Evolutionary conservation across 345 rosid genomes (phyloP).

Genomic region (Trapa incisa): DNA sequence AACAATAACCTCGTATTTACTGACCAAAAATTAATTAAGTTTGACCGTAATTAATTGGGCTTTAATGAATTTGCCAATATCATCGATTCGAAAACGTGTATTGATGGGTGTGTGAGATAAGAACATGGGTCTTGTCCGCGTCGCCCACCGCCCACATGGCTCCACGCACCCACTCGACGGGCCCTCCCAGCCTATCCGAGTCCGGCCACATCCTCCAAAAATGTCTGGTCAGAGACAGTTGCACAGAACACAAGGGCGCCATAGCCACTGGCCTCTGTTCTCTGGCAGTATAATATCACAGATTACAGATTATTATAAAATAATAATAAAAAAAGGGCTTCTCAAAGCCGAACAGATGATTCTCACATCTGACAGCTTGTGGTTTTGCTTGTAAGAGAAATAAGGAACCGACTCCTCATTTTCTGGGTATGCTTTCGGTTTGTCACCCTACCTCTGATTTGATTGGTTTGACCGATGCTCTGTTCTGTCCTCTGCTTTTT

Average conservation of each 20-base stretch:
- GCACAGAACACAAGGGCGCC: slow-evolving; percentile 2
- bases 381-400: not conserved
- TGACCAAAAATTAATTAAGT: too few relatives aligned
- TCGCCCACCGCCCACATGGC: not conserved
- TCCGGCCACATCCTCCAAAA: not conserved
- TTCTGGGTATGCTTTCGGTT: not conserved
- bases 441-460: not conserved
- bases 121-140: not conserved
- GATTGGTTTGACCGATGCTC: slow-evolving; percentile 1
- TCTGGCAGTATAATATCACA: not conserved
- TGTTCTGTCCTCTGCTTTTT: not conserved
- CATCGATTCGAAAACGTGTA: not conserved
- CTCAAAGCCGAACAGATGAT: not conserved
- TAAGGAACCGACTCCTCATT: slow-evolving; percentile 1
- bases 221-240: not conserved
- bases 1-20: too few relatives aligned
- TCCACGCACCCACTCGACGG: not conserved
- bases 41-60: not conserved
- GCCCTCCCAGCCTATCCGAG: not conserved
- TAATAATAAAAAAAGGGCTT: not conserved
- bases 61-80: not conserved
- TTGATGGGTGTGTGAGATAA: not conserved
- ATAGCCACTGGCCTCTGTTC: not conserved
- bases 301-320: not conserved
- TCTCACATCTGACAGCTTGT: not conserved